phyloP scores from a whole-genome alignment of 2,329 filamentous ascomycete species.

The Epichloe festucae region DNA sequence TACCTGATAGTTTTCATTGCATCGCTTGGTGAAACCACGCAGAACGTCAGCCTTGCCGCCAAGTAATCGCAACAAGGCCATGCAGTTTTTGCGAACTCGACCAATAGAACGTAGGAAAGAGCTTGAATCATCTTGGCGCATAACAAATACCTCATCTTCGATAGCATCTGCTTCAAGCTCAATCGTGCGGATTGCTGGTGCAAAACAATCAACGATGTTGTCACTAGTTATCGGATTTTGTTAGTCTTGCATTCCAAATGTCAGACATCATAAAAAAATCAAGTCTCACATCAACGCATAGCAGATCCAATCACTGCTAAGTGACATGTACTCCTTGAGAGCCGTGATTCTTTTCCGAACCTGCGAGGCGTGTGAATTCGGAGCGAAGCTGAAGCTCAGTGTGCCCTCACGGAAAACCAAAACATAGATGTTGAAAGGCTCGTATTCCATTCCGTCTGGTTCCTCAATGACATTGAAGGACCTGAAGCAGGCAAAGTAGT shows the following conservation, averaged over 20 bases:
- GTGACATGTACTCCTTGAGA: constrained; percentile 84
- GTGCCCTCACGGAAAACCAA: constrained; percentile 94
- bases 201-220: constrained; percentile 94
- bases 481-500: constrained; percentile 96
- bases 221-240: constrained; percentile 41
- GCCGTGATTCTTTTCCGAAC: constrained; percentile 86
- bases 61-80: constrained; percentile 82
- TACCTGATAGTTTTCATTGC: constrained; percentile 93
- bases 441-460: constrained; percentile 68
- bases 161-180: constrained; percentile 85
- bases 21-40: constrained; percentile 93
- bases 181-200: constrained; percentile 74
- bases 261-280: neutral
- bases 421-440: constrained; percentile 93
- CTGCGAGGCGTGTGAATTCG: constrained; percentile 74
- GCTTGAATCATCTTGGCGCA: constrained; percentile 79
- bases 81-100: constrained; percentile 83
- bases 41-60: constrained; percentile 98
- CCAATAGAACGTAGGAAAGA: constrained; percentile 80
- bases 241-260: neutral
- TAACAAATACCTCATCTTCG: constrained; percentile 89
- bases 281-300: constrained; percentile 80
- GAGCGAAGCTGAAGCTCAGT: constrained; percentile 84
- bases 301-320: constrained; percentile 97
- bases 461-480: constrained; percentile 76